Evolutionary conservation across 2,329 filamentous ascomycete genomes (phyloP).

Genomic region (Neonectria coccinea): DNA sequence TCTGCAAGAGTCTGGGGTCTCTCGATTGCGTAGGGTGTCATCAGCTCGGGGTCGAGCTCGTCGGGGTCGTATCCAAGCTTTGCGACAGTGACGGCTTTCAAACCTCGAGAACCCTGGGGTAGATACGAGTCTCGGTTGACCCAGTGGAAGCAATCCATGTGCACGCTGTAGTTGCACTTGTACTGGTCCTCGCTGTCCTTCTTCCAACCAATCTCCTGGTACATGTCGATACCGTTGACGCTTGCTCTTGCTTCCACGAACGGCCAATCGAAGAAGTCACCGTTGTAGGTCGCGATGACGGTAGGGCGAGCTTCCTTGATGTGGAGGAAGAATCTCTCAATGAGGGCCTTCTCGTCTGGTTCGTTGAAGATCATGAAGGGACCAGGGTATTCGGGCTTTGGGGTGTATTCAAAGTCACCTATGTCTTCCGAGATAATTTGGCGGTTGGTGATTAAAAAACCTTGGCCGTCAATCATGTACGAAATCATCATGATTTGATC

Average conservation of each 20-base stretch:
- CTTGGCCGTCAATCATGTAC: conserved; percentile 99
- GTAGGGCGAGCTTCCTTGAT: conserved; percentile 95
- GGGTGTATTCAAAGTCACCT: conserved; percentile 97
- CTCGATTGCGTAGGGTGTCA: conserved; percentile 92
- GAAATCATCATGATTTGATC: conserved; percentile 99
- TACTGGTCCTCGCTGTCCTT: conserved; percentile 97
- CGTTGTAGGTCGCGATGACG: conserved; percentile 99
- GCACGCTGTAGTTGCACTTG: conserved; percentile 93
- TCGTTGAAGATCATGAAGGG: conserved; percentile 99
- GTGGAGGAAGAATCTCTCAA: conserved; percentile 95
- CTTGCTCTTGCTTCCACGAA: conserved; percentile 95
- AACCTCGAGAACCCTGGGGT: conserved; percentile 93
- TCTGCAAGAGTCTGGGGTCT: conserved; percentile 94
- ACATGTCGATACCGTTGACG: conserved; percentile 98
- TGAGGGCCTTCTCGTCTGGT: conserved; percentile 85
- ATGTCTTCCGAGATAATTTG: conserved; percentile 99
- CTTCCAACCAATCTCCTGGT: conserved; percentile 95
- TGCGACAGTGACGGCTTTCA: conserved; percentile 97
- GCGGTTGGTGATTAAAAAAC: conserved; percentile 96
- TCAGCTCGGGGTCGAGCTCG: conserved; percentile 95
- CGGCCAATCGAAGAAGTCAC: conserved; percentile 99
- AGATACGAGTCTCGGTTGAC: conserved; percentile 98
- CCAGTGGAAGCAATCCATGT: conserved; percentile 99
- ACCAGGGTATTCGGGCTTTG: conserved; percentile 94
- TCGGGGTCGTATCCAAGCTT: conserved; percentile 99